phyloP scores from a whole-genome alignment of 257 asterid genomes.

The Ajuga chamaepitys region DNA sequence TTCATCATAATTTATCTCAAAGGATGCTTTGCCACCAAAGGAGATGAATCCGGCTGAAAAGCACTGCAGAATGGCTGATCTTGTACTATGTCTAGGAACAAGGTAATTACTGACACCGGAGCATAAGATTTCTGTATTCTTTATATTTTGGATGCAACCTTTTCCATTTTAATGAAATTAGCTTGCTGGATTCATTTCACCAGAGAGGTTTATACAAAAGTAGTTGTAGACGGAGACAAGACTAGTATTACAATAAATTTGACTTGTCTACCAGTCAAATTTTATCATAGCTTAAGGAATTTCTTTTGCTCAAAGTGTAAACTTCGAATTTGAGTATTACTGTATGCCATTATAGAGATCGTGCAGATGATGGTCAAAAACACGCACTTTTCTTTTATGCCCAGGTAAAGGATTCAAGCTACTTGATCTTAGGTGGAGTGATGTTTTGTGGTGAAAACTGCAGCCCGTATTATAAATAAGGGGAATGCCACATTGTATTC shows the following conservation, averaged over 20 bases:
- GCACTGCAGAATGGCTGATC: conserved; percentile 92
- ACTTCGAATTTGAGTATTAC: no score
- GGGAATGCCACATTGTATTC: neutral
- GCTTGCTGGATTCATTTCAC: neutral
- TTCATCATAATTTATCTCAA: no score
- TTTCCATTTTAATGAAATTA: conserved; percentile 12
- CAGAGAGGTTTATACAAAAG: neutral
- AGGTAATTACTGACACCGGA: conserved; percentile 42
- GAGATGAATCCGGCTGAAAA: conserved; percentile 89
- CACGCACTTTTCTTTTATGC: no score
- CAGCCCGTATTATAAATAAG: neutral
- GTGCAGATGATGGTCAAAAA: no score
- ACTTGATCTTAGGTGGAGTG: conserved; percentile 3
- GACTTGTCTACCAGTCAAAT: neutral
- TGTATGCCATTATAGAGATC: no score
- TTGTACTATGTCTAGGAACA: conserved; percentile 88
- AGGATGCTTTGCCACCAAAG: conserved; percentile 93
- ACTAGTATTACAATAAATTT: neutral
- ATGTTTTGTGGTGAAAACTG: neutral
- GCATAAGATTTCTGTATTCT: neutral
- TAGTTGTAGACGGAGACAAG: neutral
- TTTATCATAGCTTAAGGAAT: conserved; percentile 6
- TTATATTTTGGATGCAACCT: neutral
- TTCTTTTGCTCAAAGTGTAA: neutral
- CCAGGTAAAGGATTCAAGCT: no score